Percentiles rank a stretch among this genome's conserved stretches.
phyloP scores from a whole-genome alignment of 129 eudicot species.

The Lactuca sativa region DNA sequence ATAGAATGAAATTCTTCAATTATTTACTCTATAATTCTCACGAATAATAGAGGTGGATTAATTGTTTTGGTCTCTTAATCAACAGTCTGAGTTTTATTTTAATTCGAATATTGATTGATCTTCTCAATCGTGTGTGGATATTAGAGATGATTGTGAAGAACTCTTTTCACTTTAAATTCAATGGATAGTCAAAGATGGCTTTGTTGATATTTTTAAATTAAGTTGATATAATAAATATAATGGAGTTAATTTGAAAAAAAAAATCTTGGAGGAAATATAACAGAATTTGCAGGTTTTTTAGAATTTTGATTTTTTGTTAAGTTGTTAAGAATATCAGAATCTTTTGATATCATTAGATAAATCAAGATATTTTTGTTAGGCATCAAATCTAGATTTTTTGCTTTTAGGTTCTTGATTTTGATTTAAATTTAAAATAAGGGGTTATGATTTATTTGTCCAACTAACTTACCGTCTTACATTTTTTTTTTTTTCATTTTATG shows the following conservation, averaged over 20 bases:
- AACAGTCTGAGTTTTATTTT: background rate
- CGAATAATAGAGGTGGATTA: background rate
- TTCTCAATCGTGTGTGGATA: slow-evolving; percentile 8
- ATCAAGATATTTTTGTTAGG: slow-evolving; percentile 18
- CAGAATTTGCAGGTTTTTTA: background rate
- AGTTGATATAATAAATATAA: background rate
- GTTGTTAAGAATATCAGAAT: background rate
- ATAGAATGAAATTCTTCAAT: slow-evolving; percentile 3
- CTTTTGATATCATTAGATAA: slow-evolving; percentile 11
- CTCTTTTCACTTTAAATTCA: slow-evolving; percentile 7
- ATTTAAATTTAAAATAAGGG: background rate
- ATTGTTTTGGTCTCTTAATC: slow-evolving; percentile 4
- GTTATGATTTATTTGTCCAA: background rate
- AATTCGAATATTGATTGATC: background rate
- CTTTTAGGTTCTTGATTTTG: slow-evolving; percentile 4
- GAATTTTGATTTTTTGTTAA: background rate
- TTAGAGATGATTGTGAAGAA: background rate
- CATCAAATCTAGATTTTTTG: slow-evolving; percentile 18
- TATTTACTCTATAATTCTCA: background rate
- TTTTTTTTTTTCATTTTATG: background rate
- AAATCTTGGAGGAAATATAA: slow-evolving; percentile 21
- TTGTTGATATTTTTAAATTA: background rate
- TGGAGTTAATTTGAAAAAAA: background rate
- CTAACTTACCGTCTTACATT: background rate
- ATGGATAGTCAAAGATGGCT: slow-evolving; percentile 1